These are phyloP conservation scores for Ilyonectria mors-panacis DNA, from an alignment of 2,329 filamentous ascomycete genomes.

Conservation along the genomic window DNA sequence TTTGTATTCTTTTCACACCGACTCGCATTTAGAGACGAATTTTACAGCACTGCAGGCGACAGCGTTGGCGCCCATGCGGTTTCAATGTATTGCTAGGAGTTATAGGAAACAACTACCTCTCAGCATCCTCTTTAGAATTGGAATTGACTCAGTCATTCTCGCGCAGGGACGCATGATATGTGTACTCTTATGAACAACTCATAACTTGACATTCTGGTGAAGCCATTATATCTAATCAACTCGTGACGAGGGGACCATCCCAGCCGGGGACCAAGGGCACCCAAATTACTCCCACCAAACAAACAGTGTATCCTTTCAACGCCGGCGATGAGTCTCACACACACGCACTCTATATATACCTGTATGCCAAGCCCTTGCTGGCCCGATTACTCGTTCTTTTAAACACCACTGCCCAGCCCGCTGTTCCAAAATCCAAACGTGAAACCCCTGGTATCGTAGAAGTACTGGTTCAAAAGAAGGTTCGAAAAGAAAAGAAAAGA, in stretches of 20 bases:
- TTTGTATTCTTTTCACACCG: not conserved
- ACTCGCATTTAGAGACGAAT: constrained; percentile 10
- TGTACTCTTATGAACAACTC: constrained; percentile 5
- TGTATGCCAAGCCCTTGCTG: constrained; percentile 29
- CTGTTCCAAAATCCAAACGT: constrained; percentile 35
- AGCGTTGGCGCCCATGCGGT: constrained; percentile 32
- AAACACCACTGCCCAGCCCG: constrained; percentile 29
- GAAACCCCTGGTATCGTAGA: constrained; percentile 47
- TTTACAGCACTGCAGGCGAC: constrained; percentile 38
- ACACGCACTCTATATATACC: constrained; percentile 35
- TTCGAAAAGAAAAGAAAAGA: constrained; percentile 33
- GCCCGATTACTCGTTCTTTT: constrained; percentile 36
- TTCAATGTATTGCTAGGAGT: constrained; percentile 8
- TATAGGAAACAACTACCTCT: not conserved
- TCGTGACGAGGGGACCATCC: not conserved
- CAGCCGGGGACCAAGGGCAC: constrained; percentile 9
- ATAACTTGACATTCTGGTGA: constrained; percentile 19
- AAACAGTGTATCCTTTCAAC: constrained; percentile 27
- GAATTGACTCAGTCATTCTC: not conserved
- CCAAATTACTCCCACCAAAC: constrained; percentile 31
- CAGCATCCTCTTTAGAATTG: not conserved
- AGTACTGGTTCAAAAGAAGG: constrained; percentile 32
- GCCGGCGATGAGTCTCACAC: constrained; percentile 26
- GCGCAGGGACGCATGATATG: not conserved
- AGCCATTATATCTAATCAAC: constrained; percentile 21